A percentile compares a stretch with the other conserved stretches of the same genome.
These are phyloP conservation scores for Brassica carinata DNA, from an alignment of 345 rosid genomes.

Conservation along the genomic window DNA sequence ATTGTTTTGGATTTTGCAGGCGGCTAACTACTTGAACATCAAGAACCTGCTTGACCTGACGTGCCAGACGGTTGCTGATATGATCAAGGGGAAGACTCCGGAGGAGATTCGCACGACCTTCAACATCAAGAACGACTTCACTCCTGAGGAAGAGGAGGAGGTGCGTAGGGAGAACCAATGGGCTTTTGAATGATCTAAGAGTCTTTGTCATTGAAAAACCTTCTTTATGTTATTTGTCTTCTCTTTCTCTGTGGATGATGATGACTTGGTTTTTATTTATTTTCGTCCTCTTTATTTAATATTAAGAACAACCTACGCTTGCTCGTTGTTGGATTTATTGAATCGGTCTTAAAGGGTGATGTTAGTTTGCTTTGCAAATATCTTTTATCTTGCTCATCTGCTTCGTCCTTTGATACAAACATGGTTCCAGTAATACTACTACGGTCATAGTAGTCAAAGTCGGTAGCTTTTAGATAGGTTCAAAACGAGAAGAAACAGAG, in stretches of 20 bases:
- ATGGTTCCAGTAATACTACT: too few species aligned
- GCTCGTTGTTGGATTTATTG: slow-evolving; percentile 22
- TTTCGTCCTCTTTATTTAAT: background rate
- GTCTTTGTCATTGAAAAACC: background rate
- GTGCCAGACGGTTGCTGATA: slow-evolving; percentile 65
- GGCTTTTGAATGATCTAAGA: slow-evolving; percentile 57
- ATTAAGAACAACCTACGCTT: slow-evolving; percentile 19
- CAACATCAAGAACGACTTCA: slow-evolving; percentile 63
- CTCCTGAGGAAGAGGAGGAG: slow-evolving; percentile 61
- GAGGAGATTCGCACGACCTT: slow-evolving; percentile 61
- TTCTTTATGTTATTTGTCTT: background rate
- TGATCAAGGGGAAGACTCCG: slow-evolving; percentile 69
- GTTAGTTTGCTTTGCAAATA: slow-evolving; percentile 16
- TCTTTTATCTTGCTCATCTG: background rate
- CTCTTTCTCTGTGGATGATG: slow-evolving; percentile 3
- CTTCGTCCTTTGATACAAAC: too few species aligned
- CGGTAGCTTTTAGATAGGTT: too few species aligned
- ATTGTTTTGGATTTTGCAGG: slow-evolving; percentile 43
- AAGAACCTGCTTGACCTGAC: slow-evolving; percentile 59
- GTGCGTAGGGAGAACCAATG: slow-evolving; percentile 65
- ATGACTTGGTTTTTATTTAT: background rate
- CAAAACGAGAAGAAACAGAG: too few species aligned
- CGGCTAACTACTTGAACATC: slow-evolving; percentile 64
- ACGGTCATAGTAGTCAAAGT: too few species aligned
- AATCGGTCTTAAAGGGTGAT: background rate